A percentile compares a stretch with the other conserved stretches of the same genome.
Conservation (phyloP, 2,329 filamentous ascomycete species). For the Septoria petroselini region DNA sequence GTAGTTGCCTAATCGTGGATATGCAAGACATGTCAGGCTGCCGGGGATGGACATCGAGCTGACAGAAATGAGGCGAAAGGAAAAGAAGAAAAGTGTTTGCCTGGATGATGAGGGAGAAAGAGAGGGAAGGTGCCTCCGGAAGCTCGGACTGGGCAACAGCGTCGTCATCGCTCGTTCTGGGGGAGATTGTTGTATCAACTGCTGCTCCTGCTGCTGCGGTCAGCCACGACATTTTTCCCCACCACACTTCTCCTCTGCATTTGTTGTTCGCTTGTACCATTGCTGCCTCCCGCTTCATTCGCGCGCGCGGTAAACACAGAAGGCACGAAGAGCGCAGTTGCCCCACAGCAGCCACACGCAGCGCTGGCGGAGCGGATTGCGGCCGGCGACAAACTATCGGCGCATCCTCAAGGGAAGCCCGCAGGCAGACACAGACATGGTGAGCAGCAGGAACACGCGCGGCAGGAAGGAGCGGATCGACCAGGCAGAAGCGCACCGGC, state of each 20-base stretch:
- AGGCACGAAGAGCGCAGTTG: not conserved
- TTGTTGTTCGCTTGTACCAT: too few species aligned
- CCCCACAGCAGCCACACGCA: not conserved
- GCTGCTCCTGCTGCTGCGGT: too few species aligned
- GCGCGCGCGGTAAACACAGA: not conserved
- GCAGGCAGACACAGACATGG: conserved; percentile 8
- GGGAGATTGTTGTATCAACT: too few species aligned
- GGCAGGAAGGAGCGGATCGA: not conserved
- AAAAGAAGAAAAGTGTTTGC: not conserved
- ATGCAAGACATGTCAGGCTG: not conserved
- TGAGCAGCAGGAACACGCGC: not conserved
- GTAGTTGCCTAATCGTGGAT: not conserved
- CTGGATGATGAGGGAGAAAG: not conserved
- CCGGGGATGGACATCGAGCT: not conserved
- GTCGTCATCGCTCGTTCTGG: conserved; percentile 3
- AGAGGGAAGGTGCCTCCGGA: not conserved
- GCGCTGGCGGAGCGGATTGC: conserved; percentile 14
- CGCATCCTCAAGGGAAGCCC: conserved; percentile 4
- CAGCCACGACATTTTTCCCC: not conserved
- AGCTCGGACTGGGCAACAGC: not conserved
- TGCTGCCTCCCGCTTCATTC: not conserved
- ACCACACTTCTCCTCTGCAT: not conserved
- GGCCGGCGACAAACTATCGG: too few species aligned
- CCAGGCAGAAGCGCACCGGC: not conserved
- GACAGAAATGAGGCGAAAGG: not conserved